A percentile compares a stretch with the other conserved stretches of the same genome.
phyloP scores from a whole-genome alignment of 192 early-diverging fungal species.

The Dissophora globulifera region DNA sequence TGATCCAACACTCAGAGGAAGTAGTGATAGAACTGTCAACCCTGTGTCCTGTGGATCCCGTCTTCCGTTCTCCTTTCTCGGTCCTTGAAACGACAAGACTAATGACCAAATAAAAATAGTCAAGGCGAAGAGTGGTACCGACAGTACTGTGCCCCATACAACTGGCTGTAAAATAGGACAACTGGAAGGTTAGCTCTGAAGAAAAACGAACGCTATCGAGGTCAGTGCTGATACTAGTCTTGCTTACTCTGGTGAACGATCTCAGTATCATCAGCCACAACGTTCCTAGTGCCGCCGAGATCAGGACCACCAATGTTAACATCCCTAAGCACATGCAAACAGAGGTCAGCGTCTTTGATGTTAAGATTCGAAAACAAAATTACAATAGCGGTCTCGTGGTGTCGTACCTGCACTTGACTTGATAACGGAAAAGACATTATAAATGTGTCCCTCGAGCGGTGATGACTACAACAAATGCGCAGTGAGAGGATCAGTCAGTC shows the following conservation, averaged over 20 bases:
- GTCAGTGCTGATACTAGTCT: too few relatives aligned
- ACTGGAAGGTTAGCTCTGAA: background rate
- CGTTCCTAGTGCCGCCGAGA: slow-evolving; percentile 40
- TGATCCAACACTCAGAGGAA: slow-evolving; percentile 58
- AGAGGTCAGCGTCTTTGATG: too few relatives aligned
- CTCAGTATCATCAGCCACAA: slow-evolving; percentile 38
- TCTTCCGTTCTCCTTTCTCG: slow-evolving; percentile 37
- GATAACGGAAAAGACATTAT: slow-evolving; percentile 56
- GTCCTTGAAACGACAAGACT: slow-evolving; percentile 57
- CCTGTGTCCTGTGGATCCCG: slow-evolving; percentile 58
- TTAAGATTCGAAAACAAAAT: too few relatives aligned
- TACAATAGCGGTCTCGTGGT: too few relatives aligned
- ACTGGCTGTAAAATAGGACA: slow-evolving; percentile 36
- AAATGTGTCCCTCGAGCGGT: slow-evolving; percentile 41
- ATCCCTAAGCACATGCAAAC: slow-evolving; percentile 21
- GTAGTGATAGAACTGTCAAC: slow-evolving; percentile 59
- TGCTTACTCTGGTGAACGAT: slow-evolving; percentile 35
- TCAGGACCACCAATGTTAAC: slow-evolving; percentile 38
- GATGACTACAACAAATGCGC: slow-evolving; percentile 24
- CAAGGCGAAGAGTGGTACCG: slow-evolving; percentile 54
- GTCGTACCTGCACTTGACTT: slow-evolving; percentile 63
- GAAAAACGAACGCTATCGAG: too few relatives aligned
- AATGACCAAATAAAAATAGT: slow-evolving; percentile 65
- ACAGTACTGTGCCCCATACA: slow-evolving; percentile 61
- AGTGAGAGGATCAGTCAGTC: background rate